phyloP scores from a whole-genome alignment of 352 stramenopile species.

The Pythium aphanidermatum region DNA sequence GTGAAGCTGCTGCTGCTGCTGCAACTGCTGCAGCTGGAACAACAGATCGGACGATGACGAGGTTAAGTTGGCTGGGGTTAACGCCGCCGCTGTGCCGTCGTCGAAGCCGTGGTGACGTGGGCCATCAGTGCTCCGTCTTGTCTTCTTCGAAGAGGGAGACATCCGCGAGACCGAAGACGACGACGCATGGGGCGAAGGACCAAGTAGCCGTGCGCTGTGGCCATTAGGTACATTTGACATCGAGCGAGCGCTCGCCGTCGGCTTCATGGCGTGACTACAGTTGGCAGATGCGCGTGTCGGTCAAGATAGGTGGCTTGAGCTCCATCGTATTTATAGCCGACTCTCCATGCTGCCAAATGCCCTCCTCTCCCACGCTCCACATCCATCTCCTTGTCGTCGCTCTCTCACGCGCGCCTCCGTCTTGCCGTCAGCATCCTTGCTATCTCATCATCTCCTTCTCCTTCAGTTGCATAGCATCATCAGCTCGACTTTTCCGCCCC shows the following conservation, averaged over 20 bases:
- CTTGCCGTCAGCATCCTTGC: too few relatives aligned
- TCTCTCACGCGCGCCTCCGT: too few relatives aligned
- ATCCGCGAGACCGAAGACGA: constrained; percentile 16
- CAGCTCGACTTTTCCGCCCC: too few relatives aligned
- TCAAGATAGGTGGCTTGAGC: too few relatives aligned
- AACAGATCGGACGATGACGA: constrained; percentile 24
- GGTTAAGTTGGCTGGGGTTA: not conserved
- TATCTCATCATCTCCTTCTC: too few relatives aligned
- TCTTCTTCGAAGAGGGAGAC: constrained; percentile 22
- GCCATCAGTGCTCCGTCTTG: constrained; percentile 3
- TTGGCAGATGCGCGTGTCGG: too few relatives aligned
- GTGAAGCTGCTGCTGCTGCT: constrained; percentile 30
- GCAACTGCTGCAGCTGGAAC: constrained; percentile 46
- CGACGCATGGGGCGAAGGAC: constrained; percentile 18
- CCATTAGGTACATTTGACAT: constrained; percentile 12
- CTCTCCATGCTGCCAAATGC: too few relatives aligned
- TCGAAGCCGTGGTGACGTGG: too few relatives aligned
- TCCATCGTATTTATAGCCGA: too few relatives aligned
- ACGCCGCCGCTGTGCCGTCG: not conserved
- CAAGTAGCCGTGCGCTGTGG: constrained; percentile 1
- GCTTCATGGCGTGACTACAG: constrained; percentile 23
- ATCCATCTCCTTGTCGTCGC: too few relatives aligned
- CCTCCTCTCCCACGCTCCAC: too few relatives aligned
- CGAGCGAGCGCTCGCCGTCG: constrained; percentile 19
- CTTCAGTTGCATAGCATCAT: too few relatives aligned